A percentile compares a stretch with the other conserved stretches of the same genome.
Conservation (phyloP, 2,329 filamentous ascomycete species). For the Ophiostoma sp. region DNA sequence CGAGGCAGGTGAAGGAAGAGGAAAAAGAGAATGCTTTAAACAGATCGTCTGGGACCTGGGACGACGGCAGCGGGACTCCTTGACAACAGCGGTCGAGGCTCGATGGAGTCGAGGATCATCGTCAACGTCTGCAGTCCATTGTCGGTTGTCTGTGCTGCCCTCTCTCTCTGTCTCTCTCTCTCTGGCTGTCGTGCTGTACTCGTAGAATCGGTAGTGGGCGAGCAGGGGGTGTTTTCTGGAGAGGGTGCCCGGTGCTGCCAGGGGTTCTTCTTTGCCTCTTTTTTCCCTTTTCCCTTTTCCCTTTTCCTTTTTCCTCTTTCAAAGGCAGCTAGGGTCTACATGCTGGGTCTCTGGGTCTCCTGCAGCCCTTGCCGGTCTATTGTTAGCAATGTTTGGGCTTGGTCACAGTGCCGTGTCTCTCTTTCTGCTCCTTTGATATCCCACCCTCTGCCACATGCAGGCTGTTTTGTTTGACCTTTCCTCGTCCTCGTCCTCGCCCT, state of each 20-base stretch:
- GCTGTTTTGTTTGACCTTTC: neutral
- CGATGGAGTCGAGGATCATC: neutral
- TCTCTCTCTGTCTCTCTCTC: too few relatives aligned
- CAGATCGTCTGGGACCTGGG: slow-evolving; percentile 8
- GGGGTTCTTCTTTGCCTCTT: too few relatives aligned
- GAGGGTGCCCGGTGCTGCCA: too few relatives aligned
- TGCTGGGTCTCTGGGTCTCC: neutral
- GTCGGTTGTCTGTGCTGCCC: neutral
- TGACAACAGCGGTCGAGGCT: neutral
- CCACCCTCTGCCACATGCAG: neutral
- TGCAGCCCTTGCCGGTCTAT: neutral
- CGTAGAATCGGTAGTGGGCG: neutral
- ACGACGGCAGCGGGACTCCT: slow-evolving; percentile 1
- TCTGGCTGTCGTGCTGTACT: neutral
- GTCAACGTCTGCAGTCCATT: neutral
- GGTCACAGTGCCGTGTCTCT: slow-evolving; percentile 6
- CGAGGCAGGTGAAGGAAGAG: neutral
- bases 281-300: too few relatives aligned
- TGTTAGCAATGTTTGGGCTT: slow-evolving; percentile 9
- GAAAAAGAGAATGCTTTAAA: slow-evolving; percentile 4
- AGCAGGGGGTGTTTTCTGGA: neutral
- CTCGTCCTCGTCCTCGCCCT: neutral
- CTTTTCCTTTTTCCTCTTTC: too few relatives aligned
- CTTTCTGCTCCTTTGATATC: neutral
- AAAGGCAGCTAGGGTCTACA: neutral